Evolutionary conservation across 164 flowering plant species (phyloP).

Genomic region (Umbellularia californica): DNA sequence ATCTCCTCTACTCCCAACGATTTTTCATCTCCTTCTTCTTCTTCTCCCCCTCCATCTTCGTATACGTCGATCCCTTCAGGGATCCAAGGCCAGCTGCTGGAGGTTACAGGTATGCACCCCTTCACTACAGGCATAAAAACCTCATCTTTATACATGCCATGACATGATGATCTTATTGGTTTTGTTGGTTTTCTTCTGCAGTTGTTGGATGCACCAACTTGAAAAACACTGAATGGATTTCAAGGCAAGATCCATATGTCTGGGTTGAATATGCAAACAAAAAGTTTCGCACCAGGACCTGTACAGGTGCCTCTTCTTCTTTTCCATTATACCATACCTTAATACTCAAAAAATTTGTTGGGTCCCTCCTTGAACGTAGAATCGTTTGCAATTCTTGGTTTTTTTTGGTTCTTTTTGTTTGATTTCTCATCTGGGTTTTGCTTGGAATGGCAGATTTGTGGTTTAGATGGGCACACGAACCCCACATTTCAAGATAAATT

Average conservation of each 20-base stretch:
- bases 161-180: neutral
- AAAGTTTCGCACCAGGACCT: conserved; percentile 72
- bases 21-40: neutral
- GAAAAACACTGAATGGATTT: conserved; percentile 93
- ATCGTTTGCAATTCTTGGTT: too few relatives aligned
- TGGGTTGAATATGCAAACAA: conserved; percentile 68
- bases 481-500: conserved; percentile 89
- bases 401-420: neutral
- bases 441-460: neutral
- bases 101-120: conserved; percentile 60
- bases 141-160: neutral
- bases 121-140: neutral
- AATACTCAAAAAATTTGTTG: neutral
- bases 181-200: conserved; percentile 14
- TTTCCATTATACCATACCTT: neutral
- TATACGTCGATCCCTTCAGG: conserved; percentile 47
- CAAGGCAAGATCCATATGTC: conserved; percentile 93
- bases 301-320: conserved; percentile 48
- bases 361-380: neutral
- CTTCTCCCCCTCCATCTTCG: neutral
- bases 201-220: conserved; percentile 74
- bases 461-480: conserved; percentile 74
- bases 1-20: neutral
- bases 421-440: neutral
- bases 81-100: conserved; percentile 81